A percentile compares a stretch with the other conserved stretches of the same genome.
Conservation (phyloP, 2,329 filamentous ascomycete species). For the Lecanicillium sp. region DNA sequence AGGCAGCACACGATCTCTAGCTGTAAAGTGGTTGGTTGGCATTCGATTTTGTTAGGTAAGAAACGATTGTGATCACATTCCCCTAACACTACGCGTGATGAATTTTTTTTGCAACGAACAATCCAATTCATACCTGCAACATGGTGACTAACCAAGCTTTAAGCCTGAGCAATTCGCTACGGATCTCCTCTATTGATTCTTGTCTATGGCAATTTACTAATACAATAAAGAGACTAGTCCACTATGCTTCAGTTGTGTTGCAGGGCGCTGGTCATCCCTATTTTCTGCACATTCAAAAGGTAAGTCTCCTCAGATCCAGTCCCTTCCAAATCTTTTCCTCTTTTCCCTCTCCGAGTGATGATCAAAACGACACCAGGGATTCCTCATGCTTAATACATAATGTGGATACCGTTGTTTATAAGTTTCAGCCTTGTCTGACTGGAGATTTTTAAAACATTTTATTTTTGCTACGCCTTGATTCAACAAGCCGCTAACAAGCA, state of each 20-base stretch:
- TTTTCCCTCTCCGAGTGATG: slow-evolving; percentile 41
- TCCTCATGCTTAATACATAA: slow-evolving; percentile 59
- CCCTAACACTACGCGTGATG: slow-evolving; percentile 29
- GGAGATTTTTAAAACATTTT: slow-evolving; percentile 21
- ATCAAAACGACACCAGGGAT: slow-evolving; percentile 56
- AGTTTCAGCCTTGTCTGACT: slow-evolving; percentile 66
- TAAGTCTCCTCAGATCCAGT: slow-evolving; percentile 29
- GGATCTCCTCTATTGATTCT: slow-evolving; percentile 11
- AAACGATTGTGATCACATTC: not conserved
- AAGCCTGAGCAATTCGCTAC: slow-evolving; percentile 40
- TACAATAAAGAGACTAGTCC: slow-evolving; percentile 8
- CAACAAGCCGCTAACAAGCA: slow-evolving; percentile 26
- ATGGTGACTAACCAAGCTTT: slow-evolving; percentile 45
- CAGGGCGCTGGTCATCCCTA: not conserved
- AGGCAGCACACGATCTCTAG: not conserved
- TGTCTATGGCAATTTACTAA: slow-evolving; percentile 10
- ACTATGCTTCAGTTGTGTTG: not conserved
- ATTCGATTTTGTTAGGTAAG: slow-evolving; percentile 5
- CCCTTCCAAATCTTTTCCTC: slow-evolving; percentile 6
- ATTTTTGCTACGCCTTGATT: slow-evolving; percentile 14
- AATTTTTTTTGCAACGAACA: slow-evolving; percentile 38
- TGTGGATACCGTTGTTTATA: slow-evolving; percentile 52
- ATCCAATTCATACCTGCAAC: slow-evolving; percentile 53
- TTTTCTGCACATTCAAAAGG: slow-evolving; percentile 31
- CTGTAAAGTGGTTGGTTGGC: not conserved